Evolutionary conservation across 371 early-diverging fungal genomes (phyloP).

Genomic region (Vairimorpha necatrix): DNA sequence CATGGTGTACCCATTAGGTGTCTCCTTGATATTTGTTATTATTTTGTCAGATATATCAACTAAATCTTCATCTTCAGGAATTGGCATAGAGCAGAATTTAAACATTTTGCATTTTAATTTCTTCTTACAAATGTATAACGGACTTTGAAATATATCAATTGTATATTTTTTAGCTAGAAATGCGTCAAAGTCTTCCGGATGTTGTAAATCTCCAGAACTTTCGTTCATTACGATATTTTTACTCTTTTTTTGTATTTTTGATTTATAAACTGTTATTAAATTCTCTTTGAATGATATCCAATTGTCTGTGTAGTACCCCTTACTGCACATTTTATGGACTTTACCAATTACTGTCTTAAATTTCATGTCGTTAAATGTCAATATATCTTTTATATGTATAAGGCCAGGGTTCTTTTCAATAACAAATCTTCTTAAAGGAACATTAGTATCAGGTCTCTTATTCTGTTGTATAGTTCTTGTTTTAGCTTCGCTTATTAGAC

Average conservation of each 20-base stretch:
- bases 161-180: constrained; percentile 41
- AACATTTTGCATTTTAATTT: not conserved
- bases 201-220: constrained; percentile 21
- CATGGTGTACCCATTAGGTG: constrained; percentile 5
- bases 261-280: constrained; percentile 35
- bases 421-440: constrained; percentile 35
- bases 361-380: constrained; percentile 29
- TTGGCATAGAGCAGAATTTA: not conserved
- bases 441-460: not conserved
- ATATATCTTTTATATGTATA: constrained; percentile 18
- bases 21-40: constrained; percentile 16
- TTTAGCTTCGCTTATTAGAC: constrained; percentile 20
- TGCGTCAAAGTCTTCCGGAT: not conserved
- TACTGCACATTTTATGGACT: constrained; percentile 36
- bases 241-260: constrained; percentile 2
- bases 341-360: constrained; percentile 27
- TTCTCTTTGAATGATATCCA: constrained; percentile 37
- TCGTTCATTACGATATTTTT: not conserved
- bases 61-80: constrained; percentile 20
- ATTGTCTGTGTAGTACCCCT: constrained; percentile 34
- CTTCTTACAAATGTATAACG: constrained; percentile 22
- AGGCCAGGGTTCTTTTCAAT: constrained; percentile 15
- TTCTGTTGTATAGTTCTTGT: constrained; percentile 19
- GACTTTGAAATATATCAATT: constrained; percentile 27
- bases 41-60: constrained; percentile 41